Base-by-base conservation (phyloP, 169 alveolate species). In the Eimeria brunetti region DNA sequence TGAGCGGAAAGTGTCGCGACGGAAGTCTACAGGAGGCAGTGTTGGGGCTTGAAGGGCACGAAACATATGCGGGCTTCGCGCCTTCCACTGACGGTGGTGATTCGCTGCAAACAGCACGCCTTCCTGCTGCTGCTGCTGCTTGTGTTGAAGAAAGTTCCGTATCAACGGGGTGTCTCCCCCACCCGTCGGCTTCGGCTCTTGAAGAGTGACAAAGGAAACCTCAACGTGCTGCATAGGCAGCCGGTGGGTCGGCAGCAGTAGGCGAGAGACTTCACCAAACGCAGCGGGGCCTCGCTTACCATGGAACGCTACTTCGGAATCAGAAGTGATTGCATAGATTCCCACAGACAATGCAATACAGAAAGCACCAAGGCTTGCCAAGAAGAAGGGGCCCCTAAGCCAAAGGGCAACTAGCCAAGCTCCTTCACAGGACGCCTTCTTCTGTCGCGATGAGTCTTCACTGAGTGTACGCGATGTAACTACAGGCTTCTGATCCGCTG, bases 321-420 rank as follows among this genome's bases (percentile, higher is more conserved):
- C 92, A 36, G 83, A 69, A 7, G 38, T 83, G 18, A 86, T 3
- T 36, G 92, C 92, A 58, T 38, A 62, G n/a, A 86, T 62, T 18
- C 49, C 81, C 64, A 86, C 30, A 22, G 92, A 60, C 92, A 38
- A 9, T 24, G 83, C 92, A 36, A 86, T 71, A 44, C 92, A 86
- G 41, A 62, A 44, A 20, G 64, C 64, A 27, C 92, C 92, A 27
- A 86, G 18, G 81, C 75, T 56, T 86, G 83, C 92, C n/a, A 86
- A 38, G 92, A 86, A 56, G 53, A 86, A 86, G 30, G 81, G 83
- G 6, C 92, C 92, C 60, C 92, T 58, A 7, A 86, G 60, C 92
- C 92, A 86, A 51, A 86, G 64, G 64, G 92, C 92, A 58, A 86
- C 92, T n/a, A 86, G 92, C 92, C 92, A 86, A 38, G 92, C 83